phyloP scores from a whole-genome alignment of 2,329 filamentous ascomycete species.

The Colletotrichum simmondsii region DNA sequence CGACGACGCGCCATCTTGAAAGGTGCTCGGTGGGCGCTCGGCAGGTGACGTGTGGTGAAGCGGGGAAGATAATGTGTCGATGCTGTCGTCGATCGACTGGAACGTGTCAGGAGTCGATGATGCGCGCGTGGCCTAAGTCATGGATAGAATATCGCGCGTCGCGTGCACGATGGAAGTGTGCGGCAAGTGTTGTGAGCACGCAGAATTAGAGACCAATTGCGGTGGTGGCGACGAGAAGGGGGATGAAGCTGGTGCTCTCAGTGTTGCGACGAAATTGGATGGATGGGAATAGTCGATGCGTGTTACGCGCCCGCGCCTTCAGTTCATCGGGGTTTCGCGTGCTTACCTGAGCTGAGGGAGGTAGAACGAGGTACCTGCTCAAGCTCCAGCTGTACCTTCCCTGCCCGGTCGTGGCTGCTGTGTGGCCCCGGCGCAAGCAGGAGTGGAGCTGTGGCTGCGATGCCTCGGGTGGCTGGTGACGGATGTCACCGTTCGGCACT shows the following conservation, averaged over 20 bases:
- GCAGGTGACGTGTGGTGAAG: constrained; percentile 29
- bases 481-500: constrained; percentile 16
- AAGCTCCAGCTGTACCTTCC: constrained; percentile 17
- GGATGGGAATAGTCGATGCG: constrained; percentile 27
- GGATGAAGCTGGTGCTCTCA: constrained; percentile 9
- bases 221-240: constrained; percentile 22
- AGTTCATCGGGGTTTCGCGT: constrained; percentile 34
- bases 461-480: constrained; percentile 27
- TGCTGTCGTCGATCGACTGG: constrained; percentile 22
- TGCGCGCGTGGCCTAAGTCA: constrained; percentile 27
- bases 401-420: constrained; percentile 22
- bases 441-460: constrained; percentile 13
- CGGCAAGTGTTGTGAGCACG: background rate
- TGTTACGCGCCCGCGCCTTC: constrained; percentile 34
- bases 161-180: background rate
- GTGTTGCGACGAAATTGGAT: constrained; percentile 35
- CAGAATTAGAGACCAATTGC: constrained; percentile 13
- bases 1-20: constrained; percentile 33
- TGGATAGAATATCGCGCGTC: constrained; percentile 21
- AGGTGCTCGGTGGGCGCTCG: constrained; percentile 21
- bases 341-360: constrained; percentile 33
- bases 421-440: constrained; percentile 14
- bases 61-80: constrained; percentile 31
- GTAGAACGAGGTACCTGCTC: constrained; percentile 13
- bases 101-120: constrained; percentile 26